Conservation (phyloP, 345 rosid species). For the Euclidium syriacum region DNA sequence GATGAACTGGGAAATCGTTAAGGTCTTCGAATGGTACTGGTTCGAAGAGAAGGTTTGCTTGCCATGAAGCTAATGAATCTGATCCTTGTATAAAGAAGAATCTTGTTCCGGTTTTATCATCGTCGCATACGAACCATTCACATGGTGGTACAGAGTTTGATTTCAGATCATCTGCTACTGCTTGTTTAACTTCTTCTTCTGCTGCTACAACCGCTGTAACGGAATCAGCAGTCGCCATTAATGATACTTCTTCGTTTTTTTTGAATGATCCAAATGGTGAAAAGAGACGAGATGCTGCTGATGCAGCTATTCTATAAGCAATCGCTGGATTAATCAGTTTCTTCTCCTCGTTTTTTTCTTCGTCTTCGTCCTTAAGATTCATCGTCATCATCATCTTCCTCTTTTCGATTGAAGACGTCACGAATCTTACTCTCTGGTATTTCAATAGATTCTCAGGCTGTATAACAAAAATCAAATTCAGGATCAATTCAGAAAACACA, state of each 20-base stretch:
- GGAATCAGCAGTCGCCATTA: constrained; percentile 89
- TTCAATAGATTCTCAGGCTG: constrained; percentile 66
- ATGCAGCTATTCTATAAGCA: constrained; percentile 76
- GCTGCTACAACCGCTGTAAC: constrained; percentile 97
- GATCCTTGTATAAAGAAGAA: constrained; percentile 94
- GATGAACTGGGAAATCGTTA: constrained; percentile 76
- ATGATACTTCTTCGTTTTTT: constrained; percentile 41
- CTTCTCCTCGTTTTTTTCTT: constrained; percentile 38
- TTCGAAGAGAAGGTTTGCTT: constrained; percentile 92
- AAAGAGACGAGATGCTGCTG: constrained; percentile 83
- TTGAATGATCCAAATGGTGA: constrained; percentile 48
- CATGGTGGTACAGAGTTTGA: constrained; percentile 77
- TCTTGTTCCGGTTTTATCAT: constrained; percentile 64
- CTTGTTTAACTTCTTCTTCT: constrained; percentile 91
- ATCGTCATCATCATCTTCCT: constrained; percentile 37
- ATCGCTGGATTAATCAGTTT: constrained; percentile 48
- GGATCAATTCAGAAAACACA: background rate
- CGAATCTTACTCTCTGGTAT: constrained; percentile 46
- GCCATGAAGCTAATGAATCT: constrained; percentile 89
- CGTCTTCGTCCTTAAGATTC: constrained; percentile 24
- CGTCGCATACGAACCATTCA: constrained; percentile 94
- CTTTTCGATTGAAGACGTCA: constrained; percentile 69
- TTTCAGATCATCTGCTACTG: constrained; percentile 85
- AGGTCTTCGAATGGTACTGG: constrained; percentile 86
- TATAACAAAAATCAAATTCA: constrained; percentile 10